Base-by-base conservation (phyloP, 495 filamentous ascomycete species). In the Cetradonia linearis region DNA sequence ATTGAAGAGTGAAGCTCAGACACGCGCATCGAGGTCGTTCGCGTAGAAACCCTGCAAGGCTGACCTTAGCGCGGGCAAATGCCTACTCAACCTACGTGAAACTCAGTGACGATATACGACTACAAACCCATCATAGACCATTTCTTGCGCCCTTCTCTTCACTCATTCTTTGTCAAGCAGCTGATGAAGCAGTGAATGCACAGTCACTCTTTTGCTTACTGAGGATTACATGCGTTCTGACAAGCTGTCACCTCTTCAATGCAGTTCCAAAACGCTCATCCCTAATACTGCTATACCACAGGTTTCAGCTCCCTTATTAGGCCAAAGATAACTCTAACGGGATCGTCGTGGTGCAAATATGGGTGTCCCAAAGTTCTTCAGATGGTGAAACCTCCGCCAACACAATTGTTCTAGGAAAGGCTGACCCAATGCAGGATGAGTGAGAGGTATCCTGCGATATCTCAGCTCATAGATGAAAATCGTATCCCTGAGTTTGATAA, bases 401-500 rank as follows among this genome's bases (percentile, higher is more conserved):
- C 27, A 25, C 33, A 23, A 7, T 20, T 27, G 31, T 11, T 13
- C 13, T 40, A 28, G 28, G 13, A 16, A 33, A 34, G n/a, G 36
- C 34, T 63, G 16, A 63, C 25, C 68, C 81, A 79, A 70, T 72
- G 92, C 77, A 96, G 92, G 92, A 85, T 97, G 79, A 95, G 89
- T 47, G 94, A 99, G 83, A 87, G 94, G 68, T 99, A 99, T 81
- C 94, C 94, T 33, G 84, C 94, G 58, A 99, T 99, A 72, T 97
- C 93, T 40, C 91, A 96, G 82, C 80, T 99, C 64, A 97, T 99
- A 72, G 92, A 91, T 57, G 94, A 99, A 78, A 99, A 95, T 74
- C 87, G 93, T 60, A 99, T 99, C 72, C 94, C 94, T 36, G 94
- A 99, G 71, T 99, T 99, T 73, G 94, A 99, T 73, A 93, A 88